These are phyloP conservation scores for Pseudogymnoascus sp. DNA, from an alignment of 2,329 filamentous ascomycete species.

Conservation along the genomic window DNA sequence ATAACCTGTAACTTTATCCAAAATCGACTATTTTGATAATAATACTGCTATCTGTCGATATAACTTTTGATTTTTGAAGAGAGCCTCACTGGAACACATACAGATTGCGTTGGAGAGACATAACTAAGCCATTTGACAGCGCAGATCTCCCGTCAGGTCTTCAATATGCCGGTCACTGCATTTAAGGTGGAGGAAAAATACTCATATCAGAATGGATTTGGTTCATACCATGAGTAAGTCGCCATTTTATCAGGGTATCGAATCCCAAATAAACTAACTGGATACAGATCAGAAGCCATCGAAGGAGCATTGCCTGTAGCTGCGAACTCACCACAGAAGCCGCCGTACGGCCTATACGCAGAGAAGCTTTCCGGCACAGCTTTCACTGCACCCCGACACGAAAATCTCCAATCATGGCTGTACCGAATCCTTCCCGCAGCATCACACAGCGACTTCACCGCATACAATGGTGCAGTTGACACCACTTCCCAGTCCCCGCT, in stretches of 20 bases:
- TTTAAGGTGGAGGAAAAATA: conserved; percentile 59
- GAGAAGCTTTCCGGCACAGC: conserved; percentile 55
- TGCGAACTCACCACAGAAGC: conserved; percentile 63
- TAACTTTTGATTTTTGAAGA: not conserved
- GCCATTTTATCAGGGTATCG: not conserved
- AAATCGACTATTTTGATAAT: not conserved
- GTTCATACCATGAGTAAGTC: conserved; percentile 58
- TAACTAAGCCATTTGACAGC: not conserved
- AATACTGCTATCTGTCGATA: not conserved
- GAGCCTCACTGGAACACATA: not conserved
- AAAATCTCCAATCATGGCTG: conserved; percentile 51
- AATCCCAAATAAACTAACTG: conserved; percentile 18
- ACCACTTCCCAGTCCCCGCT: conserved; percentile 44
- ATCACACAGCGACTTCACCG: conserved; percentile 32
- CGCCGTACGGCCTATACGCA: conserved; percentile 59
- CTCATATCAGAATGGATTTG: conserved; percentile 60
- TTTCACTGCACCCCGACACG: conserved; percentile 48
- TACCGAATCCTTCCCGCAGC: conserved; percentile 48
- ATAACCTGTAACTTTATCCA: not conserved
- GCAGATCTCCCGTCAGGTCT: not conserved
- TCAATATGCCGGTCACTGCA: conserved; percentile 53
- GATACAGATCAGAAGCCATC: conserved; percentile 53
- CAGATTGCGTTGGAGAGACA: not conserved
- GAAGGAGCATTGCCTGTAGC: conserved; percentile 56
- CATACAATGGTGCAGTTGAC: conserved; percentile 35